phyloP scores from a whole-genome alignment of 352 stramenopile genomes.

The Phytophthora foliorum region DNA sequence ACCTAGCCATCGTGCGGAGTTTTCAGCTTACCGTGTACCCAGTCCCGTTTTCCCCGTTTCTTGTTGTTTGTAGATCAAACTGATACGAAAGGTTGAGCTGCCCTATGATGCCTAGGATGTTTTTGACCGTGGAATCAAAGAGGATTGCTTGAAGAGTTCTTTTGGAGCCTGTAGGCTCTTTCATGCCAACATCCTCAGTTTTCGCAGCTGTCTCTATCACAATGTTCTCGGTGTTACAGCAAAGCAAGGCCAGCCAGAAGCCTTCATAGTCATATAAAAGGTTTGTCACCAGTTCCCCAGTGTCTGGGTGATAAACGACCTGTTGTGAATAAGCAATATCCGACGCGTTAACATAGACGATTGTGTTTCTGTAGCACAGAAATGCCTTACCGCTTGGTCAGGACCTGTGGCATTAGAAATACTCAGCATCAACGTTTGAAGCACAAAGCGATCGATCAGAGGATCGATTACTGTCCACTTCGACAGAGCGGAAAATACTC shows the following conservation, averaged over 20 bases:
- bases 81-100: conserved; percentile 78
- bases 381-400: conserved; percentile 47
- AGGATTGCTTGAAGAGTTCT: conserved; percentile 46
- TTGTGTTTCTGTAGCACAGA: neutral
- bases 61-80: conserved; percentile 61
- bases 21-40: conserved; percentile 61
- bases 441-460: conserved; percentile 62
- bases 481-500: conserved; percentile 52
- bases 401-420: conserved; percentile 70
- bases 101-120: conserved; percentile 52
- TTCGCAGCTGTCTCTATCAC: neutral
- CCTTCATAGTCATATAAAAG: conserved; percentile 83
- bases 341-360: conserved; percentile 3
- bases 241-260: conserved; percentile 71
- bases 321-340: conserved; percentile 7
- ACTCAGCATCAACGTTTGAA: conserved; percentile 70
- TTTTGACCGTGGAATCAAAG: conserved; percentile 65
- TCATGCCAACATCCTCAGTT: conserved; percentile 39
- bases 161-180: conserved; percentile 10
- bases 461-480: conserved; percentile 47
- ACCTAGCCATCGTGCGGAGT: neutral
- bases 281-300: conserved; percentile 71
- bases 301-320: conserved; percentile 82
- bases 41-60: conserved; percentile 43
- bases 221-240: conserved; percentile 22